phyloP scores from a whole-genome alignment of 2,329 filamentous ascomycete genomes.

The Ceratocystis huliohia region DNA sequence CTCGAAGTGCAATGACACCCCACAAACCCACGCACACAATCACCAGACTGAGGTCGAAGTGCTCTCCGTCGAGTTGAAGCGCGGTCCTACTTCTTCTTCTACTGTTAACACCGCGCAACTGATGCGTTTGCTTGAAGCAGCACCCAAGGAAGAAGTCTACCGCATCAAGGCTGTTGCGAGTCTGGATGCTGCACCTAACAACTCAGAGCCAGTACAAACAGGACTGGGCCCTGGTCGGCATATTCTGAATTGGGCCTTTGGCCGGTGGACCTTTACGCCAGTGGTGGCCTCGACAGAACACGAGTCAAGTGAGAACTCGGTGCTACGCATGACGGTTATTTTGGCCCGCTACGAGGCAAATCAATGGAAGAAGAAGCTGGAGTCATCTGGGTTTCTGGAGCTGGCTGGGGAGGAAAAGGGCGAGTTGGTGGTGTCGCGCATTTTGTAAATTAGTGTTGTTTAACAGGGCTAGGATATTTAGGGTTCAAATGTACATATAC shows the following conservation, averaged over 20 bases:
- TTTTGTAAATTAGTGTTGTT: slow-evolving; percentile 29
- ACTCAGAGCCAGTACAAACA: slow-evolving; percentile 39
- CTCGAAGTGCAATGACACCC: slow-evolving; percentile 30
- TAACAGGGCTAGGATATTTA: background rate
- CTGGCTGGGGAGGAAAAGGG: slow-evolving; percentile 36
- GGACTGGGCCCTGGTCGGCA: slow-evolving; percentile 42
- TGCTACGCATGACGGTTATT: slow-evolving; percentile 62
- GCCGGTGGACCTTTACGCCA: slow-evolving; percentile 79
- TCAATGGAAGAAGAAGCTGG: slow-evolving; percentile 65
- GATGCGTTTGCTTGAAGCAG: slow-evolving; percentile 51
- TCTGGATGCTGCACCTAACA: slow-evolving; percentile 34
- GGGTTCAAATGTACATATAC: background rate
- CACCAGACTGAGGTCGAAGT: slow-evolving; percentile 89
- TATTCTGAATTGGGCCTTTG: slow-evolving; percentile 97
- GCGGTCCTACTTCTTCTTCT: slow-evolving; percentile 26
- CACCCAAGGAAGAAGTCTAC: slow-evolving; percentile 89
- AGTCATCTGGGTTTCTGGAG: slow-evolving; percentile 42
- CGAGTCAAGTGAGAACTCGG: slow-evolving; percentile 41
- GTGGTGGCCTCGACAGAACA: slow-evolving; percentile 37
- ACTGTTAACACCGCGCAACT: slow-evolving; percentile 49
- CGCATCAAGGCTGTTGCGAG: slow-evolving; percentile 68
- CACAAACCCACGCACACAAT: slow-evolving; percentile 35
- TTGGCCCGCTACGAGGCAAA: slow-evolving; percentile 59
- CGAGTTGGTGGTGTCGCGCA: slow-evolving; percentile 40
- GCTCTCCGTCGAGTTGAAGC: slow-evolving; percentile 60